These are phyloP conservation scores for Colletotrichum tanaceti DNA, from an alignment of 2,329 filamentous ascomycete species.

Conservation along the genomic window DNA sequence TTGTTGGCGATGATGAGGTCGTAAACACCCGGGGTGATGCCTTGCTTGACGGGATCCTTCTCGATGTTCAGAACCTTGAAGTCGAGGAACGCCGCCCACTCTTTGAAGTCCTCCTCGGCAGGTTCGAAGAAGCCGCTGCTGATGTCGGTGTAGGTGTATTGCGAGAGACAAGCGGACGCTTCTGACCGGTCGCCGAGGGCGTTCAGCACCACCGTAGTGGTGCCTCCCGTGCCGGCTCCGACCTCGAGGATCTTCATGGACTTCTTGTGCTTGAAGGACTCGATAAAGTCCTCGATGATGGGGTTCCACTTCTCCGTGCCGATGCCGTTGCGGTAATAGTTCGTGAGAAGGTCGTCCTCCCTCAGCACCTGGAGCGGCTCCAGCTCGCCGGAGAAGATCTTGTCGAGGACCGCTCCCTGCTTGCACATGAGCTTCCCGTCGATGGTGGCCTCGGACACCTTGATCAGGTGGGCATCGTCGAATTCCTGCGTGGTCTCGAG, in stretches of 20 bases:
- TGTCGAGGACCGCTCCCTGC: not conserved
- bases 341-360: not conserved
- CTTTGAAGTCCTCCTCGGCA: constrained; percentile 45
- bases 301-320: too few species aligned
- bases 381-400: constrained; percentile 5
- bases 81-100: constrained; percentile 36
- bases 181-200: too few species aligned
- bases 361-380: not conserved
- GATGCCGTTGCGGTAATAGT: not conserved
- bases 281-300: too few species aligned
- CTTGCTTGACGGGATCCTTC: constrained; percentile 45
- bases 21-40: constrained; percentile 43
- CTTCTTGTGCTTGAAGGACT: too few species aligned
- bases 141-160: constrained; percentile 44
- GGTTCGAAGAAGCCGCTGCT: constrained; percentile 44
- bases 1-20: constrained; percentile 47
- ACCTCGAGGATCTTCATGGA: too few species aligned
- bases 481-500: too few species aligned
- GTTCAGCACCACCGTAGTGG: too few species aligned
- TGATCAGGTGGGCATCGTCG: too few species aligned
- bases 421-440: too few species aligned
- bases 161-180: too few species aligned
- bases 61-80: constrained; percentile 48
- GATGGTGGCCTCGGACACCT: too few species aligned
- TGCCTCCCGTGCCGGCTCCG: too few species aligned